Evolutionary conservation across 2,329 filamentous ascomycete species (phyloP).

Genomic region (Fusarium cicatricum): DNA sequence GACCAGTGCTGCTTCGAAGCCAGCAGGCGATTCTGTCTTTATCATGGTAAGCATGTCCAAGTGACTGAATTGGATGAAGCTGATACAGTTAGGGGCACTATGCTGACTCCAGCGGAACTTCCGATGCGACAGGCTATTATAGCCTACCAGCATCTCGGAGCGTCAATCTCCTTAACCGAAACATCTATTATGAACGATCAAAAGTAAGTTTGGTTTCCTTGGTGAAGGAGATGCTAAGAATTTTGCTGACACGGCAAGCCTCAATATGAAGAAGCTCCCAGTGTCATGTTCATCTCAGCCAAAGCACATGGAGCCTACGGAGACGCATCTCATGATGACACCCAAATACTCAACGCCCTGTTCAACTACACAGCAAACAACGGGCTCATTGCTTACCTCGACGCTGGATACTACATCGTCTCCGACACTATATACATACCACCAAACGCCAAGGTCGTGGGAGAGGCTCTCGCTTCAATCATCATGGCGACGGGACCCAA

Average conservation of each 20-base stretch:
- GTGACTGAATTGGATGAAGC: not conserved
- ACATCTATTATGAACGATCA: slow-evolving; percentile 73
- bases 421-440: slow-evolving; percentile 62
- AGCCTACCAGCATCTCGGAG: slow-evolving; percentile 25
- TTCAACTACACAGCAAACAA: slow-evolving; percentile 62
- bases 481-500: slow-evolving; percentile 64
- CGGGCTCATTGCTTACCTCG: slow-evolving; percentile 66
- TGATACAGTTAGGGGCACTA: slow-evolving; percentile 39
- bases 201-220: slow-evolving; percentile 51
- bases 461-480: slow-evolving; percentile 63
- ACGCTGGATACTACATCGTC: slow-evolving; percentile 68
- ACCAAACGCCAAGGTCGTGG: slow-evolving; percentile 63
- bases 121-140: slow-evolving; percentile 37
- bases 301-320: slow-evolving; percentile 62
- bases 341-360: slow-evolving; percentile 65
- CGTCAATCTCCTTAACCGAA: slow-evolving; percentile 58
- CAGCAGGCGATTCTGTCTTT: slow-evolving; percentile 28
- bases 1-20: slow-evolving; percentile 7
- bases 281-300: slow-evolving; percentile 71
- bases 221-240: too few relatives aligned
- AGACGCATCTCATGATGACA: slow-evolving; percentile 80
- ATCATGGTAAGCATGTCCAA: slow-evolving; percentile 35
- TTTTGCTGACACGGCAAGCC: slow-evolving; percentile 54
- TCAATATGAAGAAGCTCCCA: slow-evolving; percentile 70
- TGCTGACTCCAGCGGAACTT: slow-evolving; percentile 32